Evolutionary conservation across 371 early-diverging fungal genomes (phyloP), one percentile per base, ranked within the genome.

Genomic region (Synchytrium microbalum): DNA sequence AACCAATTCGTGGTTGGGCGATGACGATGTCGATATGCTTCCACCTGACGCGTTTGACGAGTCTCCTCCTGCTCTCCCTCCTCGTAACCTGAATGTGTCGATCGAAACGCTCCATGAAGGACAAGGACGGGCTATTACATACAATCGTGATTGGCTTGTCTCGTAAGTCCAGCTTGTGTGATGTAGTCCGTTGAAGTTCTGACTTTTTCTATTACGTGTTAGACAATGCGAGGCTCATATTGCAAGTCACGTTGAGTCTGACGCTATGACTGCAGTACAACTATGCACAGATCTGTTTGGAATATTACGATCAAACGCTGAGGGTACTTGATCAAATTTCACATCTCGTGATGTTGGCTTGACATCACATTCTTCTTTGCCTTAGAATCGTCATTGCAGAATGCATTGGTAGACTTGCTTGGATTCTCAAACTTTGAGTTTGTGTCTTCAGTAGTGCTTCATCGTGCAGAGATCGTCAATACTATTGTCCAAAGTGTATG

Each of bases 361-460:
- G 10, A 27, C 16, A 16, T 10, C 57, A 10, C 30, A n/a, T 56
- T 10, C n/a, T 16, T 27, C 57, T n/a, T 27, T 16, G 16, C 5
- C 52, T 5, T 56, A 69, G 80, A 76, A 32, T 72, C 75, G 24
- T 65, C 70, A 2, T 68, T 76, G n/a, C 75, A 77, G 60, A 67
- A 58, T 29, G 69, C 58, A 2, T 63, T 80, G 29, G 62, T 77
- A 2, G 78, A 78, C 66, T 64, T 73, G 1, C 54, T 80, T 14
- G 80, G 80, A 10, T 76, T 65, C 56, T 46, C 53, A 14, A 73
- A 80, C 64, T 70, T 80, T 62, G 74, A 72, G 13, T 72, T 80
- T 52, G 66, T 77, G 1, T 23, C 65, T 14, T 33, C 54, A 0
- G 65, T 80, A 26, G 29, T 78, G 8, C 5, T 53, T 0, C 32